A percentile compares a stretch with the other conserved stretches of the same genome.
phyloP scores from a whole-genome alignment of 176 grass and related monocot species.

The Rhynchospora breviuscula region DNA sequence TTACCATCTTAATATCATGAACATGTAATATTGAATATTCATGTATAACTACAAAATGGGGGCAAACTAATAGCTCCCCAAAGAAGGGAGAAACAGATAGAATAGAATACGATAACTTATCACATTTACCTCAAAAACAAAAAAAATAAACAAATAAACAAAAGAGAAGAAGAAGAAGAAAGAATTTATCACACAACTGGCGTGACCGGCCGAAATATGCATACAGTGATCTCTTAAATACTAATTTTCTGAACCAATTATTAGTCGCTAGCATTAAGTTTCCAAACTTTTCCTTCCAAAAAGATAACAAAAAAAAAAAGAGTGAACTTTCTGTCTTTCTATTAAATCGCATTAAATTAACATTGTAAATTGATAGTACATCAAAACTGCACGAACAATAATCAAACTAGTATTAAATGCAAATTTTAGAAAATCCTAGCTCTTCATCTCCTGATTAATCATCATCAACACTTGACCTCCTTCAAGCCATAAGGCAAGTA shows the following conservation, averaged over 20 bases:
- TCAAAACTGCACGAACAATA: neutral
- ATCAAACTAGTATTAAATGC: neutral
- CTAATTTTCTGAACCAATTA: neutral
- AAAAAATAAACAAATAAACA: too few relatives aligned
- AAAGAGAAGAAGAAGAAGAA: too few relatives aligned
- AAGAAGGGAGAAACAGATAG: too few relatives aligned
- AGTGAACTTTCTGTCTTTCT: neutral
- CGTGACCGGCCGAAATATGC: too few relatives aligned
- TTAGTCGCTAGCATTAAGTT: neutral
- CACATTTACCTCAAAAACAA: too few relatives aligned
- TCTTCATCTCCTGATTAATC: neutral
- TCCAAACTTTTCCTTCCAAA: neutral
- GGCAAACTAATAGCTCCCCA: too few relatives aligned
- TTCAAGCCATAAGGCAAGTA: slow-evolving; percentile 5
- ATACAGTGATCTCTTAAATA: neutral
- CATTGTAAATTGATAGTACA: neutral
- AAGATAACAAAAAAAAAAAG: too few relatives aligned
- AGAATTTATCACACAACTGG: too few relatives aligned
- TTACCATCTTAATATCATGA: too few relatives aligned
- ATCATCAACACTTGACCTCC: neutral
- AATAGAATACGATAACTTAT: too few relatives aligned
- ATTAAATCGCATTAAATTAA: neutral
- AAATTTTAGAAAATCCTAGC: neutral
- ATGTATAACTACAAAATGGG: too few relatives aligned
- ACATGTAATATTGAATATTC: too few relatives aligned